Percentiles rank a stretch among this genome's conserved stretches.
phyloP scores from a whole-genome alignment of 2,329 filamentous ascomycete genomes.

The Calonectria crousiana region DNA sequence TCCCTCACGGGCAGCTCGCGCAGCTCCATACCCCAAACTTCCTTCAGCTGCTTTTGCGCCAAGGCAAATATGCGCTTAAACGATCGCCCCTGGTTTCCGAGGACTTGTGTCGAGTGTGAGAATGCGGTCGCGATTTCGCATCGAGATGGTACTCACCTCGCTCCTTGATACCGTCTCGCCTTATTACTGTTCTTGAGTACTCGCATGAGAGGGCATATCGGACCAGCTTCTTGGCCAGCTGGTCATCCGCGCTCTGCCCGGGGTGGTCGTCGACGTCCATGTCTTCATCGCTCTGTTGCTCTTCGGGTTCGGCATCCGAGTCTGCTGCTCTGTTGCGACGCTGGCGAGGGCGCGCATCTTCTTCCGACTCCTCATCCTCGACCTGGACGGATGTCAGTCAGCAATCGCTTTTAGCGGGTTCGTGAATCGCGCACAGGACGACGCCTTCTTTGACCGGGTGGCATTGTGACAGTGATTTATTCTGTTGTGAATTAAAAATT shows the following conservation, averaged over 20 bases:
- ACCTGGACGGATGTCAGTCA: slow-evolving; percentile 28
- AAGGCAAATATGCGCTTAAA: slow-evolving; percentile 84
- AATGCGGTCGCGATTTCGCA: background rate
- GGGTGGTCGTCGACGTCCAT: slow-evolving; percentile 47
- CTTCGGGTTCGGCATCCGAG: slow-evolving; percentile 48
- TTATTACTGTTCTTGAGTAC: slow-evolving; percentile 70
- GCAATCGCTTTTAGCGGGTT: background rate
- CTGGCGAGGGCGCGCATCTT: slow-evolving; percentile 48
- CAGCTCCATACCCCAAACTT: slow-evolving; percentile 93
- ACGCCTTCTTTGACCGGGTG: slow-evolving; percentile 47
- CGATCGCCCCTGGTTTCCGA: slow-evolving; percentile 75
- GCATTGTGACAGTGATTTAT: slow-evolving; percentile 40
- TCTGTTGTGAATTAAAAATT: background rate
- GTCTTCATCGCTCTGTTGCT: slow-evolving; percentile 54
- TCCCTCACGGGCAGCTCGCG: slow-evolving; percentile 84
- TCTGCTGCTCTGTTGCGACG: slow-evolving; percentile 44
- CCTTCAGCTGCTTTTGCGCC: slow-evolving; percentile 78
- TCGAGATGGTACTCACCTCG: slow-evolving; percentile 59
- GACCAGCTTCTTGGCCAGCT: slow-evolving; percentile 75
- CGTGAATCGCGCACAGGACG: slow-evolving; percentile 45
- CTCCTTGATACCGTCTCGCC: slow-evolving; percentile 72
- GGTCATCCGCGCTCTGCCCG: slow-evolving; percentile 59
- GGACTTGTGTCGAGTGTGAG: slow-evolving; percentile 66
- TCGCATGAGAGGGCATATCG: slow-evolving; percentile 76
- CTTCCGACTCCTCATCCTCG: slow-evolving; percentile 49